These are phyloP conservation scores for Herpetomonas tarakana DNA, from an alignment of 208 protist genomes.

Conservation along the genomic window DNA sequence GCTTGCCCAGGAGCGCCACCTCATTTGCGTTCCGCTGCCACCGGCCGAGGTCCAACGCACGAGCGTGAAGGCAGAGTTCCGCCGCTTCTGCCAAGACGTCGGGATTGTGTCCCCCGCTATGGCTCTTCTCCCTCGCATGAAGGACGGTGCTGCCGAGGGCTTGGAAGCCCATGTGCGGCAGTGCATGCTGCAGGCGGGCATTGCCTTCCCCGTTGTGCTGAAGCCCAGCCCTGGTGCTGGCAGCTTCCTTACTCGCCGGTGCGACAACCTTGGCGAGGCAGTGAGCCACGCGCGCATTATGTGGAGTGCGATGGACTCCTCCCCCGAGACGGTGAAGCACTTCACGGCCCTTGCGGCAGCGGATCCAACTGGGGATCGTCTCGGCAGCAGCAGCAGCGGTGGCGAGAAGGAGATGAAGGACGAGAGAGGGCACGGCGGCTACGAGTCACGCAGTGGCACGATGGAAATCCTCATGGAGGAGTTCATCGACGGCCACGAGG, in stretches of 20 bases:
- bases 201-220: conserved; percentile 57
- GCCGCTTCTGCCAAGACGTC: conserved; percentile 34
- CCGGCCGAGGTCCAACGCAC: conserved; percentile 33
- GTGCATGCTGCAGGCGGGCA: not conserved
- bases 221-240: conserved; percentile 81
- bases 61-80: conserved; percentile 62
- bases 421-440: not conserved
- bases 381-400: not conserved
- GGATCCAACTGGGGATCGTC: not conserved
- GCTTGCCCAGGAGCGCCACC: conserved; percentile 24
- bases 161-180: not conserved
- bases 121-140: conserved; percentile 11
- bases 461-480: conserved; percentile 64
- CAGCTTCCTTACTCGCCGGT: conserved; percentile 48
- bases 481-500: conserved; percentile 75
- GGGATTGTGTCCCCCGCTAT: conserved; percentile 31
- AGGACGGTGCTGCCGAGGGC: not conserved
- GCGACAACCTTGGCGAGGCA: conserved; percentile 37
- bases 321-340: conserved; percentile 41
- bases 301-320: conserved; percentile 31
- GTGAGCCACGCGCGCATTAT: conserved; percentile 35
- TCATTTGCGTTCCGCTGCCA: conserved; percentile 47
- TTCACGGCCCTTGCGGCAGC: conserved; percentile 24
- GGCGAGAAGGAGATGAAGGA: not conserved
- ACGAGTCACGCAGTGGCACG: not conserved